phyloP scores from a whole-genome alignment of 2,329 filamentous ascomycete genomes.

The Beauveria rudraprayagi region DNA sequence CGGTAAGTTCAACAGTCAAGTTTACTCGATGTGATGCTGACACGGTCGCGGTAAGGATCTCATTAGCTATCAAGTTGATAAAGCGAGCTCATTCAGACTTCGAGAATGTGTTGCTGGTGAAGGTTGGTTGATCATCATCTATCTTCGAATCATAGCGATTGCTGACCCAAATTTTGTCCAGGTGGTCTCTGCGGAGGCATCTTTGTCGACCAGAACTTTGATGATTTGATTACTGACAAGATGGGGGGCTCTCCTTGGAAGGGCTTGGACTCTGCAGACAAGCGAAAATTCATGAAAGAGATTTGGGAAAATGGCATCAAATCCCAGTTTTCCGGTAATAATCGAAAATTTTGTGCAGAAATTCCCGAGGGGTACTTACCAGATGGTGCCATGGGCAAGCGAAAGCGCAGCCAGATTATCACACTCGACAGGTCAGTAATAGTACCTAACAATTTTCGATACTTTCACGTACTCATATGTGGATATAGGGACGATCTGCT shows the following conservation, averaged over 20 bases:
- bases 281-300: conserved; percentile 10
- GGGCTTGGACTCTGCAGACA: background rate
- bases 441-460: no score
- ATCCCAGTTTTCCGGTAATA: conserved; percentile 15
- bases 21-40: background rate
- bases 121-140: conserved; percentile 23
- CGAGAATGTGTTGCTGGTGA: conserved; percentile 30
- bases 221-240: conserved; percentile 19
- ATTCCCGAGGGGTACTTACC: conserved; percentile 14
- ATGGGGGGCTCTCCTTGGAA: conserved; percentile 11
- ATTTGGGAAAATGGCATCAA: conserved; percentile 23
- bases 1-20: conserved; percentile 16
- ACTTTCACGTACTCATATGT: background rate
- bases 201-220: conserved; percentile 33
- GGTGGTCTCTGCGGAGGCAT: conserved; percentile 31
- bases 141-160: background rate
- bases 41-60: conserved; percentile 23
- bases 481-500: conserved; percentile 18
- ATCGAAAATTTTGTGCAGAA: conserved; percentile 13
- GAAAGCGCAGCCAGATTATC: background rate
- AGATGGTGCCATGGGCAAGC: background rate
- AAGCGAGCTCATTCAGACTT: conserved; percentile 19
- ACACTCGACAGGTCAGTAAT: no score
- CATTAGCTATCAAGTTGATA: conserved; percentile 28
- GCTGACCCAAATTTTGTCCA: conserved; percentile 11